Percentiles rank a stretch among this genome's conserved stretches.
These are phyloP conservation scores for Tribonema minus DNA, from an alignment of 108 stramenopile species.

Conservation along the genomic window DNA sequence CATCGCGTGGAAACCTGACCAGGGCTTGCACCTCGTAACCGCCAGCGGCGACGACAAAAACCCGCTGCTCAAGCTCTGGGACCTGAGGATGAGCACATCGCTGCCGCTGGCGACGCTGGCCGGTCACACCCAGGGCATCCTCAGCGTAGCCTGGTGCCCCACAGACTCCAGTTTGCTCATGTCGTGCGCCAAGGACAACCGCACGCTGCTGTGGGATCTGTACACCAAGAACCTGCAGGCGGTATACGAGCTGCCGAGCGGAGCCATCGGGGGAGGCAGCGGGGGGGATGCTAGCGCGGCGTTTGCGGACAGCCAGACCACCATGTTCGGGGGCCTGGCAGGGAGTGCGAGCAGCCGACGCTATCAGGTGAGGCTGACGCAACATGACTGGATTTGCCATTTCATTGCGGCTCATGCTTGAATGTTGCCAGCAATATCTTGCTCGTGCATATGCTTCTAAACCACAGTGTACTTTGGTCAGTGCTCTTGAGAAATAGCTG, in stretches of 20 bases:
- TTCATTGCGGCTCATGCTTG: too few relatives aligned
- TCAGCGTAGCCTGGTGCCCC: slow-evolving; percentile 90
- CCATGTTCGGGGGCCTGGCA: background rate
- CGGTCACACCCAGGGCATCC: slow-evolving; percentile 81
- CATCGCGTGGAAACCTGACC: slow-evolving; percentile 86
- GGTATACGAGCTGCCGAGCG: slow-evolving; percentile 73
- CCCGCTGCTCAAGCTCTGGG: slow-evolving; percentile 86
- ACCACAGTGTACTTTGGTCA: too few relatives aligned
- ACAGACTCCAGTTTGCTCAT: slow-evolving; percentile 35
- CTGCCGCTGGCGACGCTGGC: slow-evolving; percentile 78
- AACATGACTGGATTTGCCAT: too few relatives aligned
- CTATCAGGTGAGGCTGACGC: too few relatives aligned
- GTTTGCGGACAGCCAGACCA: too few relatives aligned
- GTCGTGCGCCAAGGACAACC: slow-evolving; percentile 86
- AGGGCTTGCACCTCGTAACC: slow-evolving; percentile 87
- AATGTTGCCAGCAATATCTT: too few relatives aligned
- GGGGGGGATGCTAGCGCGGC: background rate
- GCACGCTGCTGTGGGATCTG: slow-evolving; percentile 93
- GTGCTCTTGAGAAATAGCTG: too few relatives aligned
- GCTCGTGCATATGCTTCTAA: too few relatives aligned
- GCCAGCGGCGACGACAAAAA: slow-evolving; percentile 79
- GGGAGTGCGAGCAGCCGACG: background rate
- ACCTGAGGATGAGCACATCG: slow-evolving; percentile 82
- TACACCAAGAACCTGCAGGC: slow-evolving; percentile 66
- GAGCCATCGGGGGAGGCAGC: background rate